Percentiles rank a stretch among this genome's conserved stretches.
phyloP scores from a whole-genome alignment of 345 rosid species.

The Gossypium anomalum region DNA sequence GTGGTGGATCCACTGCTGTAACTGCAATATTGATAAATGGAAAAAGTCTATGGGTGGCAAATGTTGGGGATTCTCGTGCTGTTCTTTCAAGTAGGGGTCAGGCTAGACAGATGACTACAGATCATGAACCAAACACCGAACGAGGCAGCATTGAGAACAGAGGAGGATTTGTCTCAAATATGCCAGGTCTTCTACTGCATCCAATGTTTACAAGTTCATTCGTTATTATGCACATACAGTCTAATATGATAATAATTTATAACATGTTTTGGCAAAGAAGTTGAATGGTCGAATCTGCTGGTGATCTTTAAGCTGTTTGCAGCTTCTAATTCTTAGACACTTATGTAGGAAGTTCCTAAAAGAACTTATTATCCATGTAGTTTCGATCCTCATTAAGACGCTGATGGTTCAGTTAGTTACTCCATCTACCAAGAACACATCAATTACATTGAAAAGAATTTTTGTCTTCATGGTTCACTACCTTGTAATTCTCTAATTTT shows the following conservation, averaged over 20 bases:
- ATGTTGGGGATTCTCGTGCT: constrained; percentile 73
- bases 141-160: constrained; percentile 56
- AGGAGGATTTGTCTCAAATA: constrained; percentile 78
- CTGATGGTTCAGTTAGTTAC: background rate
- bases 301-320: background rate
- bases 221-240: background rate
- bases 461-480: background rate
- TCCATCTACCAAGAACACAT: background rate
- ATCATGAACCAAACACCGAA: constrained; percentile 71
- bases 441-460: background rate
- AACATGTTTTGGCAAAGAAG: background rate
- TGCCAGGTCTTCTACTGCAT: constrained; percentile 43
- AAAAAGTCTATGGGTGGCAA: constrained; percentile 54
- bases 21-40: constrained; percentile 66
- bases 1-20: constrained; percentile 80
- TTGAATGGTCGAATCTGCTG: background rate
- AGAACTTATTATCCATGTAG: background rate
- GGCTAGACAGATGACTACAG: constrained; percentile 50
- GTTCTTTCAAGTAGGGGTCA: constrained; percentile 54
- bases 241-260: background rate
- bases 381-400: background rate
- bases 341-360: background rate
- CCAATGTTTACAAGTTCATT: background rate
- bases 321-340: background rate
- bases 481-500: background rate